Percentiles rank a stretch among this genome's conserved stretches.
Evolutionary conservation across 2,329 filamentous ascomycete genomes (phyloP).

Genomic region (Cladobotryum protrusum): DNA sequence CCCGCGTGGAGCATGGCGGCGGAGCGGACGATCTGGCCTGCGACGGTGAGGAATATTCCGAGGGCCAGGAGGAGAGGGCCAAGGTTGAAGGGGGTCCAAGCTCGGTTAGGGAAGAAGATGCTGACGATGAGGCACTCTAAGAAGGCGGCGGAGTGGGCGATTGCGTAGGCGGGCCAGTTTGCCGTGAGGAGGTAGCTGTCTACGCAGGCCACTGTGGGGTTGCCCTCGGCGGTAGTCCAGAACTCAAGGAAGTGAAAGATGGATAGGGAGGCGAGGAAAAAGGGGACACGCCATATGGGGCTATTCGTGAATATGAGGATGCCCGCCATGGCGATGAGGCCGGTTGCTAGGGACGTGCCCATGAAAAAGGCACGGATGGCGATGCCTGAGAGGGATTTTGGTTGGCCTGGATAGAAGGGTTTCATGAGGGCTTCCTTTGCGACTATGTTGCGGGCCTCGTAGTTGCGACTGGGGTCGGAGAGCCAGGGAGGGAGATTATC

Average conservation of each 20-base stretch:
- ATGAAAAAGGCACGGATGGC: constrained; percentile 52
- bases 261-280: constrained; percentile 63
- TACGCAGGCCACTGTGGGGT: constrained; percentile 65
- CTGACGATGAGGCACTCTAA: constrained; percentile 63
- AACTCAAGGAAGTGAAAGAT: constrained; percentile 96
- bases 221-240: constrained; percentile 80
- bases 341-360: constrained; percentile 37
- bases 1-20: constrained; percentile 85
- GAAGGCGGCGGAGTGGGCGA: constrained; percentile 71
- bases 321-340: constrained; percentile 24
- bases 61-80: constrained; percentile 39
- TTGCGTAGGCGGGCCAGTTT: constrained; percentile 79
- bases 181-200: constrained; percentile 75
- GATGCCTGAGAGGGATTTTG: constrained; percentile 55
- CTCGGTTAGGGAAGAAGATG: constrained; percentile 46
- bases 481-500: constrained; percentile 7
- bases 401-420: constrained; percentile 38
- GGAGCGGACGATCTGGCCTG: constrained; percentile 73
- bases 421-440: constrained; percentile 17
- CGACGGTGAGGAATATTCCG: constrained; percentile 57
- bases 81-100: constrained; percentile 40
- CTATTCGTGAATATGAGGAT: constrained; percentile 33
- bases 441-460: not conserved
- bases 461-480: constrained; percentile 12
- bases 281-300: constrained; percentile 55